Percentiles rank a stretch among this genome's conserved stretches.
These are phyloP conservation scores for Mycena citricolor DNA, from an alignment of 1,284 basidiomycete species.

Conservation along the genomic window DNA sequence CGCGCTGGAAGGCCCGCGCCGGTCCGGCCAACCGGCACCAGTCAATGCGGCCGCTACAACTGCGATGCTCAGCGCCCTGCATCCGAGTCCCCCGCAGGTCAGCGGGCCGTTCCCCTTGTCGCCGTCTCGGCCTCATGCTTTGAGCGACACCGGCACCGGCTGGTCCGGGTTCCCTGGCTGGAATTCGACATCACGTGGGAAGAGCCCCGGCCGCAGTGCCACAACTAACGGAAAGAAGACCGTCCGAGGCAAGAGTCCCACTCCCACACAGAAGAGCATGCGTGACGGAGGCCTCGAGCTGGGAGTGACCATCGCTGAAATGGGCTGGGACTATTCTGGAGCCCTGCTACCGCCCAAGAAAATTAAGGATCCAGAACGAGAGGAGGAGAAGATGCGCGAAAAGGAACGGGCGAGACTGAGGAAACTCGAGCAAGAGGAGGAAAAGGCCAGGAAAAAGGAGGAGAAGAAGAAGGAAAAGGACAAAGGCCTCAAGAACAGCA, in stretches of 20 bases:
- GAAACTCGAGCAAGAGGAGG: conserved; percentile 14
- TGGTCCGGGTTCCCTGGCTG: conserved; percentile 11
- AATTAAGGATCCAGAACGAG: conserved; percentile 7
- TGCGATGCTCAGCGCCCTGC: conserved; percentile 11
- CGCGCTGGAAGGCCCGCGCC: conserved; percentile 9
- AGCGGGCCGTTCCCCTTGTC: conserved; percentile 19
- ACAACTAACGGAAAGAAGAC: conserved; percentile 10
- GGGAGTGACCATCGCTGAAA: conserved; percentile 14
- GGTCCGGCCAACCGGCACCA: too few relatives aligned
- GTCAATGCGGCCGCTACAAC: background rate
- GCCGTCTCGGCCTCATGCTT: conserved; percentile 5
- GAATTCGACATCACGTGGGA: conserved; percentile 15
- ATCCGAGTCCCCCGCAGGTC: conserved; percentile 6
- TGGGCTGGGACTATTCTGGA: conserved; percentile 18
- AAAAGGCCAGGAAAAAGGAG: conserved; percentile 18
- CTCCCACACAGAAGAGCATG: conserved; percentile 8
- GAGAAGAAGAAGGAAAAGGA: conserved; percentile 17
- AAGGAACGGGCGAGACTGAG: conserved; percentile 21
- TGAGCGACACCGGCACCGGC: conserved; percentile 6
- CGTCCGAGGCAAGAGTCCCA: conserved; percentile 11
- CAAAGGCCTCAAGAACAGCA: conserved; percentile 14
- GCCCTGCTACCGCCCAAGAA: conserved; percentile 19
- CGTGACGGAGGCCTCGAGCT: conserved; percentile 14
- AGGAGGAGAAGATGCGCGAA: conserved; percentile 22
- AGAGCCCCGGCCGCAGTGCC: conserved; percentile 6